Evolutionary conservation across 345 rosid genomes (phyloP), one percentile per base, ranked within the genome.

Genomic region (Limnanthes douglasii): DNA sequence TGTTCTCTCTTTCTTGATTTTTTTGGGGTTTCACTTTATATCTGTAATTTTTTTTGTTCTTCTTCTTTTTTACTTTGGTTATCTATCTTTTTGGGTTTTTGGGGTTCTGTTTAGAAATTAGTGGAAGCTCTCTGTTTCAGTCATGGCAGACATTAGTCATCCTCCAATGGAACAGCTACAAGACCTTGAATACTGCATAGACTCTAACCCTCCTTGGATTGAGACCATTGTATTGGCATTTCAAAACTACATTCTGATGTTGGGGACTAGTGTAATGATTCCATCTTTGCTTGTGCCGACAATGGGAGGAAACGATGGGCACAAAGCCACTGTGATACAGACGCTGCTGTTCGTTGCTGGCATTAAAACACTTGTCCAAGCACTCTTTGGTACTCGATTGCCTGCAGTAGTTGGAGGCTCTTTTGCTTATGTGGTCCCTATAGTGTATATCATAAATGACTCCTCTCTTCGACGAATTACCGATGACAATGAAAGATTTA

Each of bases 191-290:
- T 92, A 80, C 70, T 90, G 99, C 88, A 90, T 90, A 73, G 93
- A 90, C 75, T 90, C 99, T 49, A 90, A 85, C 54, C 96, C 99
- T 56, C 63, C 99, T 49, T 90, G 99, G 99, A 96, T 64, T 58
- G 88, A 85, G 62, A 78, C 85, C 2, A 61, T 57, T 34, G 39
- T 90, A 6, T 37, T 90, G 55, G 98, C 85, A 39, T 90, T 90
- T 56, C 96, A 90, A 65, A 84, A 90, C 65, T 90, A 84, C 64
- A 85, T 90, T 30, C 59, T 85, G 45, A 68, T 80, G 82, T 68
- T 85, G 40, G 98, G 98, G 43, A 68, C 98, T 35, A 75, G 77
- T 54, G 96, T 80, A 31, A 69, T 85, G 55, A 75, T 90, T 51
- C 75, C 98, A 8, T 60, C 82, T 18, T 16, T 60, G 48, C 77